A percentile compares a stretch with the other conserved stretches of the same genome.
Evolutionary conservation across 805 yeast genomes (phyloP).

Genomic region (Starmera caribaea): DNA sequence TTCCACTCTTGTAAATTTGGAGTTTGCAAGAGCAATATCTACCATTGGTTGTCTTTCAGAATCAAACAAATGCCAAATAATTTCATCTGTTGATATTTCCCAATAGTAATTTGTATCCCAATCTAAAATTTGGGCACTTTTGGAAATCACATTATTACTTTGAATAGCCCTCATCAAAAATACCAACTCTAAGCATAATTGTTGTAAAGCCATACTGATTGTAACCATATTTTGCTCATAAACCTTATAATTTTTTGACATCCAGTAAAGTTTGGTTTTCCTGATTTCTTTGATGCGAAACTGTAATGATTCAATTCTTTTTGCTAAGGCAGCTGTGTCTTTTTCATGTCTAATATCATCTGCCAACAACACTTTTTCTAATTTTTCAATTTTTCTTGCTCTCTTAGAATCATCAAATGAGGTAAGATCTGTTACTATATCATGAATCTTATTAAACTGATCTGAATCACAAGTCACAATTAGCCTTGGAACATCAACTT

Average conservation of each 20-base stretch:
- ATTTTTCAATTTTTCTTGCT: slow-evolving; percentile 31
- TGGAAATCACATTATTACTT: slow-evolving; percentile 19
- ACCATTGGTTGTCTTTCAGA: slow-evolving; percentile 37
- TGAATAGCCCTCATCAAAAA: slow-evolving; percentile 34
- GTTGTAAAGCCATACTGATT: slow-evolving; percentile 24
- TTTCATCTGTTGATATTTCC: slow-evolving; percentile 41
- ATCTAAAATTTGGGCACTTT: slow-evolving; percentile 14
- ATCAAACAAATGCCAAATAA: slow-evolving; percentile 50
- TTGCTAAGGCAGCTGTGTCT: slow-evolving; percentile 22
- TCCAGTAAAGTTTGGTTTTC: slow-evolving; percentile 31
- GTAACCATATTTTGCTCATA: slow-evolving; percentile 28
- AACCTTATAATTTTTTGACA: slow-evolving; percentile 22
- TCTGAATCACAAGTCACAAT: slow-evolving; percentile 43
- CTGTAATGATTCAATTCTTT: slow-evolving; percentile 39
- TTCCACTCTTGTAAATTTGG: slow-evolving; percentile 38
- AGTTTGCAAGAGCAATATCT: slow-evolving; percentile 41
- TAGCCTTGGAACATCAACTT: slow-evolving; percentile 34
- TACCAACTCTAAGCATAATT: slow-evolving; percentile 29
- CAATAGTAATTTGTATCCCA: slow-evolving; percentile 28
- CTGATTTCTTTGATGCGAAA: slow-evolving; percentile 33
- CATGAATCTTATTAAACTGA: slow-evolving; percentile 46
- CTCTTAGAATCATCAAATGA: slow-evolving; percentile 24
- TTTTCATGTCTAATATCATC: slow-evolving; percentile 33
- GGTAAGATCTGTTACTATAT: slow-evolving; percentile 36
- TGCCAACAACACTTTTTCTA: slow-evolving; percentile 43